Base-by-base conservation (phyloP, 179 eudicot species). In the Actinidia arguta region DNA sequence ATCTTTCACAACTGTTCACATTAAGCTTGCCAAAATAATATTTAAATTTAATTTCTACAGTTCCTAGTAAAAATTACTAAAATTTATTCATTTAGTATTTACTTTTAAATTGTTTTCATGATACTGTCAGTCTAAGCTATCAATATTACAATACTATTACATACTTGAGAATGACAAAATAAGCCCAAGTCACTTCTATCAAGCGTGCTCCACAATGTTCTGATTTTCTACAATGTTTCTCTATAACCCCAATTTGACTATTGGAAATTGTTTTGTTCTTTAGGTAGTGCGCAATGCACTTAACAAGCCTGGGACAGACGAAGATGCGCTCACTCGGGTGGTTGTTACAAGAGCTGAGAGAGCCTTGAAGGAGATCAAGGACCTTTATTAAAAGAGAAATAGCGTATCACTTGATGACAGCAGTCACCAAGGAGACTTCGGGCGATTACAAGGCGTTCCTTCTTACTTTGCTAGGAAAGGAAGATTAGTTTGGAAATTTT, bases 351-450 rank as follows among this genome's bases (percentile, higher is more conserved):
- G 71, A 31, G 71, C 71, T 14, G 71, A 66, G 71, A 66, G 36
- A 46, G 71, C 27, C 46, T 66, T 66, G 71, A 66, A 4, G 71
- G 71, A 66, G 17, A 66, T 66, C 71, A 66, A 66, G 7, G 71
- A 66, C 42, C 47, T 66, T 31, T 66, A 66, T 66, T 14, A 6
- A 42, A 66, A 66, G 71, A 66, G 46, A 14, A 31, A 7, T 20
- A 5, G 12, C 0, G 4, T 5, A 1, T 6, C 22, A 0, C 47
- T 66, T 66, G 71, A 66, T 31, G n/a, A 66, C n/a, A 5, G 71
- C n/a, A 66, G 71, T 66, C 4, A 46, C 22, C 0, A 0, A 66
- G 47, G 11, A 5, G 4, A 66, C 71, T 14, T 36, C 71, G 16
- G 71, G 71, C 46, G 44, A 66, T 31, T 31, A 31, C 71, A 66